A percentile compares a stretch with the other conserved stretches of the same genome.
Evolutionary conservation across 805 yeast genomes (phyloP).

Genomic region (Millerozyma miso): DNA sequence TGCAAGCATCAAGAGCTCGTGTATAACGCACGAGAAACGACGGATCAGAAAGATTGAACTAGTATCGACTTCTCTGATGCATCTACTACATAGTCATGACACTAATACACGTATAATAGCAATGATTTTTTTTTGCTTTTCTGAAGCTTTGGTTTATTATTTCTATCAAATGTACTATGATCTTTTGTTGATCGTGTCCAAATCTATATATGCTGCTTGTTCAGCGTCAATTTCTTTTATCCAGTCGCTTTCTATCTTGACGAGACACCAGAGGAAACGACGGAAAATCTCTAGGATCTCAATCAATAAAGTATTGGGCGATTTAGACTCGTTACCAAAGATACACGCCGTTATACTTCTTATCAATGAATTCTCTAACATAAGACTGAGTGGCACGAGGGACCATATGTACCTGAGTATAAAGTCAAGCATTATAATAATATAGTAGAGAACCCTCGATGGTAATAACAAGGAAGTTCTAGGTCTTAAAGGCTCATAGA

Average conservation of each 20-base stretch:
- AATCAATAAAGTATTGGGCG: slow-evolving; percentile 59
- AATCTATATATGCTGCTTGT: slow-evolving; percentile 4
- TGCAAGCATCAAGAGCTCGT: neutral
- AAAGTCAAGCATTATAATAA: slow-evolving; percentile 59
- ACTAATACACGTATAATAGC: neutral
- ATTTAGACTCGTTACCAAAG: slow-evolving; percentile 37
- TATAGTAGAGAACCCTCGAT: slow-evolving; percentile 41
- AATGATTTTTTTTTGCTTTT: no score
- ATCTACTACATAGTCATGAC: neutral
- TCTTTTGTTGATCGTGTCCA: neutral
- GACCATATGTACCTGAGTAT: slow-evolving; percentile 75
- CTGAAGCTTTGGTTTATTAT: no score
- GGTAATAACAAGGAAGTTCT: slow-evolving; percentile 22
- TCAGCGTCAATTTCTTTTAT: slow-evolving; percentile 20
- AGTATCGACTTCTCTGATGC: neutral
- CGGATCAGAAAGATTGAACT: neutral
- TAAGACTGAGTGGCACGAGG: neutral
- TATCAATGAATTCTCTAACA: slow-evolving; percentile 6
- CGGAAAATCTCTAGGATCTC: slow-evolving; percentile 75
- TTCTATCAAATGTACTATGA: neutral
- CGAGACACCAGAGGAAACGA: slow-evolving; percentile 85
- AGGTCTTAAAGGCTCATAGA: slow-evolving; percentile 13
- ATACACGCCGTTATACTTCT: slow-evolving; percentile 23
- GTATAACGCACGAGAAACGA: neutral
- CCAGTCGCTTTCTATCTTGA: slow-evolving; percentile 80